A percentile compares a stretch with the other conserved stretches of the same genome.
These are phyloP conservation scores for Tuber umbilicatum DNA, from an alignment of 495 filamentous ascomycete species.

Conservation along the genomic window DNA sequence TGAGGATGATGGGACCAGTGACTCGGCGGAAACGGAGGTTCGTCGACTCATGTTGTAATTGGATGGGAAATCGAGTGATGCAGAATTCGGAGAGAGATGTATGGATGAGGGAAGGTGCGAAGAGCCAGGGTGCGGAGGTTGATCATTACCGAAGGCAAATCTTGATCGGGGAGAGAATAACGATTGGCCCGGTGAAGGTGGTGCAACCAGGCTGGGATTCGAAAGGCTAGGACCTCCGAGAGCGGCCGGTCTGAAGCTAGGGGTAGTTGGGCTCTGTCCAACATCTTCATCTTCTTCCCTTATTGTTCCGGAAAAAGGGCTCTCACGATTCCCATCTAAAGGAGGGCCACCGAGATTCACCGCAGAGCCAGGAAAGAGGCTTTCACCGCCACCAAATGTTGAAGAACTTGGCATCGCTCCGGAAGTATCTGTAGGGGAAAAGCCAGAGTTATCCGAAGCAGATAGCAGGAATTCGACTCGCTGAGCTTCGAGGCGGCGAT, in stretches of 20 bases:
- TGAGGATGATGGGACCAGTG: slow-evolving; percentile 75
- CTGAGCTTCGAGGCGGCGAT: slow-evolving; percentile 55
- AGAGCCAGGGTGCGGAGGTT: slow-evolving; percentile 36
- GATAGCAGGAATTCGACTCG: slow-evolving; percentile 51
- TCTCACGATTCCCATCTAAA: slow-evolving; percentile 47
- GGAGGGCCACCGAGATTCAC: slow-evolving; percentile 37
- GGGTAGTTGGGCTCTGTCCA: slow-evolving; percentile 52
- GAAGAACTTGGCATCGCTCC: slow-evolving; percentile 27
- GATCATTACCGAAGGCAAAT: slow-evolving; percentile 50
- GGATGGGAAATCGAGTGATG: slow-evolving; percentile 67
- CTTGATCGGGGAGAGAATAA: slow-evolving; percentile 42
- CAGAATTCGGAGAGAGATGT: slow-evolving; percentile 29
- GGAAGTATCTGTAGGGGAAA: slow-evolving; percentile 27
- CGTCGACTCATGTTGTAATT: slow-evolving; percentile 91
- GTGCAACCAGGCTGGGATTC: slow-evolving; percentile 16
- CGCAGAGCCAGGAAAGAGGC: slow-evolving; percentile 49
- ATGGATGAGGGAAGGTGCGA: slow-evolving; percentile 42
- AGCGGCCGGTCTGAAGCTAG: slow-evolving; percentile 45
- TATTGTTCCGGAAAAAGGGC: slow-evolving; percentile 43
- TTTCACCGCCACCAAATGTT: slow-evolving; percentile 48
- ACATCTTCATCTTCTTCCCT: slow-evolving; percentile 53
- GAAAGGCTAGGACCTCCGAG: slow-evolving; percentile 28
- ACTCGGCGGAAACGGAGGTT: slow-evolving; percentile 95
- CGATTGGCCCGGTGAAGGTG: slow-evolving; percentile 22
- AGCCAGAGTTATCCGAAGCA: slow-evolving; percentile 31